These are phyloP conservation scores for Aspergillus ostianus DNA, from an alignment of 495 filamentous ascomycete genomes.

Conservation along the genomic window DNA sequence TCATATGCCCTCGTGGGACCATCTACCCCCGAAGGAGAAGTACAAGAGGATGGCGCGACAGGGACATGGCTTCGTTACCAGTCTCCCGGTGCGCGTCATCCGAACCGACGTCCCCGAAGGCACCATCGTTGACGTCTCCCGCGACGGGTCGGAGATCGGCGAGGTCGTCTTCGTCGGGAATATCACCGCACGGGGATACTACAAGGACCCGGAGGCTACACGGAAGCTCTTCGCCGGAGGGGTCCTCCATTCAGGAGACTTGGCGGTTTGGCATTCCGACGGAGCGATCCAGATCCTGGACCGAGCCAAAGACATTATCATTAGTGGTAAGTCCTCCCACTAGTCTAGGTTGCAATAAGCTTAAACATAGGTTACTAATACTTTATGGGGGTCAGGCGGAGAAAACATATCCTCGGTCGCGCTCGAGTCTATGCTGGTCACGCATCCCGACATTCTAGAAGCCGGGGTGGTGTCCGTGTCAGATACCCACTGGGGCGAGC, in stretches of 20 bases:
- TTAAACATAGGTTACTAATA: slow-evolving; percentile 7
- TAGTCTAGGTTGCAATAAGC: slow-evolving; percentile 76
- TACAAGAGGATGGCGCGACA: slow-evolving; percentile 88
- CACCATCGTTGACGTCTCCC: slow-evolving; percentile 70
- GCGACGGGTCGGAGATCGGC: slow-evolving; percentile 84
- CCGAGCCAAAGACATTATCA: slow-evolving; percentile 96
- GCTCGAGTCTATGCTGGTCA: slow-evolving; percentile 86
- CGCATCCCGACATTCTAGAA: slow-evolving; percentile 86
- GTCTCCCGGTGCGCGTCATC: slow-evolving; percentile 77
- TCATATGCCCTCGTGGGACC: slow-evolving; percentile 77
- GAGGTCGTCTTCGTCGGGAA: slow-evolving; percentile 92
- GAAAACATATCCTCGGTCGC: slow-evolving; percentile 97
- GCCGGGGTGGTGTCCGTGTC: slow-evolving; percentile 86
- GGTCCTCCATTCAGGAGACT: slow-evolving; percentile 81
- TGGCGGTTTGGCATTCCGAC: slow-evolving; percentile 90
- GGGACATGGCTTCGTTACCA: slow-evolving; percentile 88
- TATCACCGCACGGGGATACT: slow-evolving; percentile 89
- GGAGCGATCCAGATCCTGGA: slow-evolving; percentile 90
- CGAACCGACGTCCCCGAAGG: slow-evolving; percentile 69
- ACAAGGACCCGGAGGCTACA: slow-evolving; percentile 86
- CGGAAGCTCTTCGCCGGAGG: slow-evolving; percentile 85
- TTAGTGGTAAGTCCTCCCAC: slow-evolving; percentile 66
- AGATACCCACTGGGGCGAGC: slow-evolving; percentile 91
- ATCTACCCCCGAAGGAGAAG: slow-evolving; percentile 65
- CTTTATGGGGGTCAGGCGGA: slow-evolving; percentile 57